Conservation (phyloP, 106 monocot genomes). For the Ottelia alismoides region DNA sequence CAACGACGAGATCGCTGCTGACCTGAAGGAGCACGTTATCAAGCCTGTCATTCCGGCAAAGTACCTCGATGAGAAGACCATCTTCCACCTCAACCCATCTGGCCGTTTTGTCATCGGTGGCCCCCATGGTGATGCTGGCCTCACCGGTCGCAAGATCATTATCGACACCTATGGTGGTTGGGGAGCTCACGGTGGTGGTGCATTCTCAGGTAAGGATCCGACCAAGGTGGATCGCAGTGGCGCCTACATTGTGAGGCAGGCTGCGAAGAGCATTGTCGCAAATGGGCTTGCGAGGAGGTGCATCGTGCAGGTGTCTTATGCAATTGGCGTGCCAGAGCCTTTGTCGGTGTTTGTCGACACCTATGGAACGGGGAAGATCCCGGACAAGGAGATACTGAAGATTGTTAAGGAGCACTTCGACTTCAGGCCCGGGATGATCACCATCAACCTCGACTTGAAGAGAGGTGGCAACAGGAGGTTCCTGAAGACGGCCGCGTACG, state of each 20-base stretch:
- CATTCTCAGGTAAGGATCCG: slow-evolving; percentile 23
- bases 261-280: slow-evolving; percentile 20
- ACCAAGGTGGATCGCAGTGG: slow-evolving; percentile 22
- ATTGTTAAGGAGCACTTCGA: slow-evolving; percentile 19
- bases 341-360: slow-evolving; percentile 18
- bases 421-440: slow-evolving; percentile 22
- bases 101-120: slow-evolving; percentile 20
- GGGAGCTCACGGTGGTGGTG: slow-evolving; percentile 22
- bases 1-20: slow-evolving; percentile 22
- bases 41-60: slow-evolving; percentile 21
- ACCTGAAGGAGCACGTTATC: slow-evolving; percentile 22
- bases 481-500: slow-evolving; percentile 21
- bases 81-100: slow-evolving; percentile 28
- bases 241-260: slow-evolving; percentile 20
- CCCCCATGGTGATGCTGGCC: slow-evolving; percentile 21
- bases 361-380: slow-evolving; percentile 20
- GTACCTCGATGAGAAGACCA: slow-evolving; percentile 22
- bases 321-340: slow-evolving; percentile 21
- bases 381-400: slow-evolving; percentile 20
- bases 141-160: slow-evolving; percentile 21
- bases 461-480: slow-evolving; percentile 13
- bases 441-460: slow-evolving; percentile 25
- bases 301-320: slow-evolving; percentile 23
- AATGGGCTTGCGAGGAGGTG: slow-evolving; percentile 15
- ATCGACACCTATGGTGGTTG: slow-evolving; percentile 22